Conservation (phyloP, 768 basidiomycete species). For the Lyophyllum semitale region DNA sequence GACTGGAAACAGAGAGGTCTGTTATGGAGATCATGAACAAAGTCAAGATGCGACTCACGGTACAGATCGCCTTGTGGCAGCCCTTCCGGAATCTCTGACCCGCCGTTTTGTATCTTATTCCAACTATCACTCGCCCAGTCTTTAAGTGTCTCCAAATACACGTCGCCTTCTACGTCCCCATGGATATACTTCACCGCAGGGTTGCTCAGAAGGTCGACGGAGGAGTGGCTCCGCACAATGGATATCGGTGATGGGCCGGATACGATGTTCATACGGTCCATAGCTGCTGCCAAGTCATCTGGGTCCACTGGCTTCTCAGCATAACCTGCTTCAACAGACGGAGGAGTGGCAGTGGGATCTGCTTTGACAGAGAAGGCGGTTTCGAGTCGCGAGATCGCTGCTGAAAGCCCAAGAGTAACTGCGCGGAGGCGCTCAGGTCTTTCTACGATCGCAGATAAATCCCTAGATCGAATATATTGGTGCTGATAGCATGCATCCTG, state of each 20-base stretch:
- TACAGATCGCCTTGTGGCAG: slow-evolving; percentile 83
- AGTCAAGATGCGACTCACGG: slow-evolving; percentile 44
- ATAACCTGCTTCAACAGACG: not conserved
- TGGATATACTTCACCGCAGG: slow-evolving; percentile 75
- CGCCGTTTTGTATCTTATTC: slow-evolving; percentile 60
- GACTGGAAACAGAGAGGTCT: slow-evolving; percentile 43
- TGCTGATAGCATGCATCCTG: slow-evolving; percentile 56
- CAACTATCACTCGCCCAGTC: slow-evolving; percentile 59
- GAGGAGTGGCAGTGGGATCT: not conserved
- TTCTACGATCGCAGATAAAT: slow-evolving; percentile 69
- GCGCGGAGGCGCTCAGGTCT: slow-evolving; percentile 88
- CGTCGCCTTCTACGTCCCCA: slow-evolving; percentile 66
- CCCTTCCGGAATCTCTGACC: slow-evolving; percentile 75
- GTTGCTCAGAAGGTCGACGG: slow-evolving; percentile 55
- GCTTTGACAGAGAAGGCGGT: slow-evolving; percentile 20
- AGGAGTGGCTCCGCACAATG: slow-evolving; percentile 55
- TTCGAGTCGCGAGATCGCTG: slow-evolving; percentile 75
- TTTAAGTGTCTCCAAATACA: slow-evolving; percentile 66
- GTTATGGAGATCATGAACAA: slow-evolving; percentile 5
- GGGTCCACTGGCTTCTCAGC: slow-evolving; percentile 11
- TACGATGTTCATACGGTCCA: slow-evolving; percentile 45
- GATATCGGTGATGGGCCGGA: slow-evolving; percentile 30
- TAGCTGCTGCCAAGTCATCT: slow-evolving; percentile 48
- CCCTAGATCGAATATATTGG: slow-evolving; percentile 75
- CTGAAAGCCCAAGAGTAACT: slow-evolving; percentile 79